These are phyloP conservation scores for Paraglomus occultum DNA, from an alignment of 192 early-diverging fungal species.

Conservation along the genomic window DNA sequence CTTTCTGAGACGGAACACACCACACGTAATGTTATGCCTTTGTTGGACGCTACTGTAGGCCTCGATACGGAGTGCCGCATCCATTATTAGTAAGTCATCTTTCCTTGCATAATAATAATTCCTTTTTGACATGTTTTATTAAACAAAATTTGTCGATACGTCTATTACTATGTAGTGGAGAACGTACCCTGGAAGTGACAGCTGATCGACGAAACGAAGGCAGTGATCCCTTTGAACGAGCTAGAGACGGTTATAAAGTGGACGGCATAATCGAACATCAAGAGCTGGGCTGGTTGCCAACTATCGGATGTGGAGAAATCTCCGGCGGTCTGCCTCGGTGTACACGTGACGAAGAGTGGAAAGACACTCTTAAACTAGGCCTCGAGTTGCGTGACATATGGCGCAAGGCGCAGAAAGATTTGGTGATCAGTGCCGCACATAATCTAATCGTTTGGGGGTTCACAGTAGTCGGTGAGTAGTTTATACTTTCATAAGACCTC, in stretches of 20 bases:
- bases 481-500: too few species aligned
- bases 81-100: conserved; percentile 22
- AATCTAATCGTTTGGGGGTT: too few species aligned
- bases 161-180: conserved; percentile 26
- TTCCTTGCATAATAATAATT: conserved; percentile 13
- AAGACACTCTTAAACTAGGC: too few species aligned
- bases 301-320: conserved; percentile 16
- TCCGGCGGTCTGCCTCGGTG: too few species aligned
- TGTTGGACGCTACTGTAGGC: conserved; percentile 9
- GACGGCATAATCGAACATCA: conserved; percentile 30
- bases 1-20: conserved; percentile 14
- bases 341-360: too few species aligned
- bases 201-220: conserved; percentile 25
- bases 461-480: too few species aligned
- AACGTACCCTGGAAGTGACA: conserved; percentile 28
- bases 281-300: conserved; percentile 29
- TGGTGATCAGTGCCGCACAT: too few species aligned
- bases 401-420: too few species aligned
- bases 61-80: conserved; percentile 3
- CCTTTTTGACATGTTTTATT: conserved; percentile 5
- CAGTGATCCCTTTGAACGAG: conserved; percentile 26
- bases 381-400: too few species aligned
- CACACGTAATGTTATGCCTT: conserved; percentile 22
- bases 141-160: neutral
- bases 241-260: conserved; percentile 26